A percentile compares a stretch with the other conserved stretches of the same genome.
Conservation (phyloP, 108 stramenopile species). For the Stephanodiscus triporus region DNA sequence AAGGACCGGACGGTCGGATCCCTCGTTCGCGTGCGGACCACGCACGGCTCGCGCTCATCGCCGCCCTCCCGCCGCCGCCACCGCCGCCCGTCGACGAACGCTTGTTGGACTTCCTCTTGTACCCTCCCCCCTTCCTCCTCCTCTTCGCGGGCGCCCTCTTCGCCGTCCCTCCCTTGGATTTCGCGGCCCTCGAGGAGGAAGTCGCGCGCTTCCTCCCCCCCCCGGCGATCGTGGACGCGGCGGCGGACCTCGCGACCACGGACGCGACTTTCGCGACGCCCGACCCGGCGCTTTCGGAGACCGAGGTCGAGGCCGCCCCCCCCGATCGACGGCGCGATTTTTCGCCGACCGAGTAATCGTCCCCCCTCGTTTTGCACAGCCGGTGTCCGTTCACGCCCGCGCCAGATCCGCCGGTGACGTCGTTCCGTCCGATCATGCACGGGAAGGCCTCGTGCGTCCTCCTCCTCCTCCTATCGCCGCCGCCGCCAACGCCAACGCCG, state of each 20-base stretch:
- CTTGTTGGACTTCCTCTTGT: slow-evolving; percentile 1
- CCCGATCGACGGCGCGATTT: too few relatives aligned
- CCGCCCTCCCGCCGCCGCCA: background rate
- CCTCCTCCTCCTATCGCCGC: background rate
- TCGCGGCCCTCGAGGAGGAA: background rate
- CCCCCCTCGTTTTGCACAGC: background rate
- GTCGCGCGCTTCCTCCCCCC: background rate
- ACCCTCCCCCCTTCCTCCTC: slow-evolving; percentile 7
- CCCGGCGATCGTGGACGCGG: background rate
- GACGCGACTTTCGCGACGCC: too few relatives aligned
- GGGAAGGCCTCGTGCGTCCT: slow-evolving; percentile 4
- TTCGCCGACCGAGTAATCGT: too few relatives aligned
- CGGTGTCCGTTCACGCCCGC: slow-evolving; percentile 5
- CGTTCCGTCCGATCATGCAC: slow-evolving; percentile 17
- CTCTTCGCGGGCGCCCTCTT: background rate
- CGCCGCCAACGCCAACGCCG: background rate
- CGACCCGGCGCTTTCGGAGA: too few relatives aligned
- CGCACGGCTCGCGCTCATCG: background rate
- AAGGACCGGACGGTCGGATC: slow-evolving; percentile 15
- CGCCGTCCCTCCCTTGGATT: background rate
- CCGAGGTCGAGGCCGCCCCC: too few relatives aligned
- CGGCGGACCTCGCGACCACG: too few relatives aligned
- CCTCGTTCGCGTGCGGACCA: slow-evolving; percentile 26
- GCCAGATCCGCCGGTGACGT: slow-evolving; percentile 5
- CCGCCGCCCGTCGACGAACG: background rate